Conservation (phyloP, 108 stramenopile genomes). For the Skeletonema costatum region DNA sequence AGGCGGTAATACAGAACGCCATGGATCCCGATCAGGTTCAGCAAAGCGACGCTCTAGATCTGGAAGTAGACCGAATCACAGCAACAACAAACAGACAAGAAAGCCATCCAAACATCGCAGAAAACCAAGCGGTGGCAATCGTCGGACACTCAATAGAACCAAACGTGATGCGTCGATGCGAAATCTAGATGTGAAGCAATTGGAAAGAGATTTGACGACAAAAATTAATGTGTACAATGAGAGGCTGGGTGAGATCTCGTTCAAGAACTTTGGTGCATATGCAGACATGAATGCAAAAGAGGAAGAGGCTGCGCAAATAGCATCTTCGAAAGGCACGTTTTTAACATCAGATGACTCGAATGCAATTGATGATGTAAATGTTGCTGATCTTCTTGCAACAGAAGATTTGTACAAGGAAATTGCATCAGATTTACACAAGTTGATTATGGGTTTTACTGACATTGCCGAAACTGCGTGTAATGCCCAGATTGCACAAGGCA, state of each 20-base stretch:
- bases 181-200: background rate
- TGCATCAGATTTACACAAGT: slow-evolving; percentile 19
- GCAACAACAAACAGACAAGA: background rate
- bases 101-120: background rate
- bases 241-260: background rate
- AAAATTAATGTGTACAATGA: slow-evolving; percentile 6
- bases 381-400: slow-evolving; percentile 18
- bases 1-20: background rate
- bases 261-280: background rate
- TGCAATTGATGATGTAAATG: background rate
- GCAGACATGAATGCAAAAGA: slow-evolving; percentile 6
- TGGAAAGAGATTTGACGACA: slow-evolving; percentile 1
- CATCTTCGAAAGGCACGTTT: background rate
- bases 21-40: background rate
- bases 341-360: background rate
- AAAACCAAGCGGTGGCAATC: background rate
- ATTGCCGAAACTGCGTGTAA: slow-evolving; percentile 29
- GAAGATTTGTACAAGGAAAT: slow-evolving; percentile 26
- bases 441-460: slow-evolving; percentile 22
- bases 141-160: background rate
- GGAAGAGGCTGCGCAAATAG: slow-evolving; percentile 1
- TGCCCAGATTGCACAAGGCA: background rate
- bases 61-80: background rate
- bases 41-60: background rate
- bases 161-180: background rate